Evolutionary conservation across 441 rosid species (phyloP).

Genomic region (Capsella rubella): DNA sequence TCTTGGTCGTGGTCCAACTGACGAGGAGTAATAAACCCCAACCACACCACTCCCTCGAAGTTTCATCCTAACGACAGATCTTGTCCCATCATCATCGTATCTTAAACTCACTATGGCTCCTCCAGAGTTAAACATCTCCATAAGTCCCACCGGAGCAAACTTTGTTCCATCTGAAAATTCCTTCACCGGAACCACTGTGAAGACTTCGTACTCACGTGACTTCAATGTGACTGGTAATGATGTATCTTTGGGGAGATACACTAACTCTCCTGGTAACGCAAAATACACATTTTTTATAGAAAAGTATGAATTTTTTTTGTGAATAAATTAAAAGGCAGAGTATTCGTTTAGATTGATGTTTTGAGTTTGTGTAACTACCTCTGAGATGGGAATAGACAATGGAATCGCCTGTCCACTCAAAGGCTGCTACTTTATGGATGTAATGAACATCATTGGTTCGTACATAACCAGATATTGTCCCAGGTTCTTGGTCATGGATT

Average conservation of each 20-base stretch:
- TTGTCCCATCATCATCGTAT: constrained; percentile 30
- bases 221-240: constrained; percentile 65
- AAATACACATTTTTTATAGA: neutral
- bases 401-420: constrained; percentile 66
- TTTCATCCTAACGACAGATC: constrained; percentile 42
- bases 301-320: too few species aligned
- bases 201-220: constrained; percentile 64
- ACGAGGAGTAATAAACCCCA: constrained; percentile 55
- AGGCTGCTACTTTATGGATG: constrained; percentile 57
- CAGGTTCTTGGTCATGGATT: constrained; percentile 68
- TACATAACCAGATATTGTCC: constrained; percentile 55
- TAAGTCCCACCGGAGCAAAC: constrained; percentile 69
- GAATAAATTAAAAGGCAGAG: neutral
- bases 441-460: constrained; percentile 66
- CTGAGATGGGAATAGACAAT: constrained; percentile 62
- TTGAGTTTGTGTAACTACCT: constrained; percentile 49
- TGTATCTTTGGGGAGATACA: constrained; percentile 62
- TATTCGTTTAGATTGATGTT: neutral
- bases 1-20: constrained; percentile 51
- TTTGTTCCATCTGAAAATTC: constrained; percentile 48
- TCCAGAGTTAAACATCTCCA: constrained; percentile 76
- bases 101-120: constrained; percentile 64
- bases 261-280: constrained; percentile 57
- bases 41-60: constrained; percentile 61
- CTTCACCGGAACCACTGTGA: constrained; percentile 68